Conservation (phyloP, 768 basidiomycete genomes). For the Paxillus involutus region DNA sequence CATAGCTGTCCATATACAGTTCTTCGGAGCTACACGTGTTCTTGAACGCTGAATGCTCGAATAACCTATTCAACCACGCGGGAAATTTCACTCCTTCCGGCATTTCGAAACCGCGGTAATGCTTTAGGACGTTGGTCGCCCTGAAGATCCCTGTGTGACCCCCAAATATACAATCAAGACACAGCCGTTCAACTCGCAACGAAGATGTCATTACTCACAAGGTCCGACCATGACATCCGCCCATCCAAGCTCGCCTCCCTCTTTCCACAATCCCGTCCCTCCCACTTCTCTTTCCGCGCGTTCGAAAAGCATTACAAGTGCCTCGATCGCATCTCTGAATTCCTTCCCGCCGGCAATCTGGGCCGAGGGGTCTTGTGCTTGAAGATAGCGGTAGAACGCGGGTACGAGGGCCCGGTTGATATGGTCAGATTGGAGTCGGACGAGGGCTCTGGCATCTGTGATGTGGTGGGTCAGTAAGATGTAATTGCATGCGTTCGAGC, state of each 20-base stretch:
- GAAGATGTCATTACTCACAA: constrained; percentile 44
- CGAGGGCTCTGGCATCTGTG: constrained; percentile 64
- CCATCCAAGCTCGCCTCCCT: constrained; percentile 56
- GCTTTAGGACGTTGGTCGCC: constrained; percentile 58
- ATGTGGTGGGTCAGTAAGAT: not conserved
- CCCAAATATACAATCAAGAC: not conserved
- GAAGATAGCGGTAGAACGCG: constrained; percentile 72
- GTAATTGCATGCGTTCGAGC: not conserved
- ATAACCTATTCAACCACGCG: constrained; percentile 53
- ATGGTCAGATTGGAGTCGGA: constrained; percentile 68
- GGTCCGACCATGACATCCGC: constrained; percentile 70
- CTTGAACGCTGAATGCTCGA: constrained; percentile 63
- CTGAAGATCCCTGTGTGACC: constrained; percentile 61
- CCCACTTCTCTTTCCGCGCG: constrained; percentile 47
- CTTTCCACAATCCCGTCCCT: constrained; percentile 58
- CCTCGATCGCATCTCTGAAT: constrained; percentile 50
- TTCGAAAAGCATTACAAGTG: constrained; percentile 54
- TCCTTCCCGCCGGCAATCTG: constrained; percentile 56
- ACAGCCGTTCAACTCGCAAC: no score
- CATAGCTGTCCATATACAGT: constrained; percentile 71
- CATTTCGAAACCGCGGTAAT: constrained; percentile 67
- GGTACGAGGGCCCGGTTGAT: constrained; percentile 65
- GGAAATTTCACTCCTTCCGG: constrained; percentile 48
- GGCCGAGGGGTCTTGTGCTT: constrained; percentile 57
- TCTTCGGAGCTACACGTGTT: constrained; percentile 67